Percentiles rank a stretch among this genome's conserved stretches.
Conservation (phyloP, 768 basidiomycete genomes). For the Boletus bicolor region DNA sequence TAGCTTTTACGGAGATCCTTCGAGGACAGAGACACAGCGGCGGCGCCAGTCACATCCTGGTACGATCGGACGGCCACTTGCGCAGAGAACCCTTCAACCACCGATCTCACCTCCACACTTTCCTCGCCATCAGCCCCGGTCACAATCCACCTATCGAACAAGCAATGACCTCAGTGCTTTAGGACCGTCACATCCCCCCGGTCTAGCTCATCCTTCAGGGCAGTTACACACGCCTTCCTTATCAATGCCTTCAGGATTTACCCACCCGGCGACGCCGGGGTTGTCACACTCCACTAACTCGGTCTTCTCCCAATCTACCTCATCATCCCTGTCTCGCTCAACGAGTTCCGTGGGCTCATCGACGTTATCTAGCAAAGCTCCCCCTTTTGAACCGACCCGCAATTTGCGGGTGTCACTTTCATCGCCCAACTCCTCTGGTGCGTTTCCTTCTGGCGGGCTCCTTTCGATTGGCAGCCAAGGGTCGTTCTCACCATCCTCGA, state of each 20-base stretch:
- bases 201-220: slow-evolving; percentile 15
- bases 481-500: slow-evolving; percentile 19
- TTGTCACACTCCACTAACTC: slow-evolving; percentile 17
- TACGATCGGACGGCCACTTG: slow-evolving; percentile 24
- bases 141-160: slow-evolving; percentile 24
- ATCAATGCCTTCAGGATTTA: slow-evolving; percentile 16
- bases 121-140: slow-evolving; percentile 27
- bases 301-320: slow-evolving; percentile 17
- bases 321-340: slow-evolving; percentile 28
- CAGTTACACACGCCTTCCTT: slow-evolving; percentile 11
- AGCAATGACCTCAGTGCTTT: slow-evolving; percentile 12
- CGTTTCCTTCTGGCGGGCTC: slow-evolving; percentile 9
- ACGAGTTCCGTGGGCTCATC: slow-evolving; percentile 33
- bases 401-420: slow-evolving; percentile 25
- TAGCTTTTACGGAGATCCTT: slow-evolving; percentile 9
- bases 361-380: slow-evolving; percentile 50
- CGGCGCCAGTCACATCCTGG: slow-evolving; percentile 29
- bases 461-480: slow-evolving; percentile 14
- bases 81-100: slow-evolving; percentile 13
- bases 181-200: slow-evolving; percentile 15
- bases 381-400: slow-evolving; percentile 52
- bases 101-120: slow-evolving; percentile 28
- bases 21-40: slow-evolving; percentile 19
- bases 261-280: slow-evolving; percentile 5
- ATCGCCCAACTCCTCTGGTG: slow-evolving; percentile 15